Conservation (phyloP, 257 asterid genomes). For the Penstemon eatonii region DNA sequence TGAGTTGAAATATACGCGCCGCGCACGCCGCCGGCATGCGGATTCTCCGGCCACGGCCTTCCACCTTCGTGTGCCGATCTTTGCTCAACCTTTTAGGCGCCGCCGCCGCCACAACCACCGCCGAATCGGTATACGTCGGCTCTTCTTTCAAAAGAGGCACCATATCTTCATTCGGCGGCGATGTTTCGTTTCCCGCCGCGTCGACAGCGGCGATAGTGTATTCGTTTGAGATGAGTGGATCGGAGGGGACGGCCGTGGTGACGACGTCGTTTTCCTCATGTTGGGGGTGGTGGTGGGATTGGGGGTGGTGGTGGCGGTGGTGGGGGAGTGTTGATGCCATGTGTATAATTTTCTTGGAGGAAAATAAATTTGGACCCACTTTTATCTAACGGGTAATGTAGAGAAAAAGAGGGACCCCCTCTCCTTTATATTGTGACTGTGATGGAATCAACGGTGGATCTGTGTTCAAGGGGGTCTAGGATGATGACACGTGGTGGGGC, state of each 20-base stretch:
- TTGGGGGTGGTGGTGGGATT: constrained; percentile 27
- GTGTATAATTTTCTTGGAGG: constrained; percentile 25
- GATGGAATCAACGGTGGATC: constrained; percentile 29
- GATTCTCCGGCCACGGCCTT: constrained; percentile 82
- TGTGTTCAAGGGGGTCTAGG: constrained; percentile 10
- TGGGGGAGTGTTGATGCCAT: constrained; percentile 36
- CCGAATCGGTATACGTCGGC: constrained; percentile 39
- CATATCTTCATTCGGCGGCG: constrained; percentile 18
- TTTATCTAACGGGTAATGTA: constrained; percentile 32
- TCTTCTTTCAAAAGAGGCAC: constrained; percentile 47
- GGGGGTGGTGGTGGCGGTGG: constrained; percentile 24
- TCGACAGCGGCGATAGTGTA: constrained; percentile 55
- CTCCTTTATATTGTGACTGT: constrained; percentile 26
- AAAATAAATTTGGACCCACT: constrained; percentile 32
- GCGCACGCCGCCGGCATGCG: constrained; percentile 85
- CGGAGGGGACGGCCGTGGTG: constrained; percentile 34
- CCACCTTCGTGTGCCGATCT: constrained; percentile 88
- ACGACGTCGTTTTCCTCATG: constrained; percentile 27
- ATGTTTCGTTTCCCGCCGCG: constrained; percentile 7
- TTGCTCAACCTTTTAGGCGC: constrained; percentile 58
- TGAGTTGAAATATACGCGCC: constrained; percentile 72
- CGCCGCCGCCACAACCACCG: constrained; percentile 14
- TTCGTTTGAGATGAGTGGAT: constrained; percentile 51
- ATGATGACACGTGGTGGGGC: constrained; percentile 35
- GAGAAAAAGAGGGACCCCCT: constrained; percentile 33